phyloP scores from a whole-genome alignment of 768 basidiomycete genomes.

The Panellus pusillus region DNA sequence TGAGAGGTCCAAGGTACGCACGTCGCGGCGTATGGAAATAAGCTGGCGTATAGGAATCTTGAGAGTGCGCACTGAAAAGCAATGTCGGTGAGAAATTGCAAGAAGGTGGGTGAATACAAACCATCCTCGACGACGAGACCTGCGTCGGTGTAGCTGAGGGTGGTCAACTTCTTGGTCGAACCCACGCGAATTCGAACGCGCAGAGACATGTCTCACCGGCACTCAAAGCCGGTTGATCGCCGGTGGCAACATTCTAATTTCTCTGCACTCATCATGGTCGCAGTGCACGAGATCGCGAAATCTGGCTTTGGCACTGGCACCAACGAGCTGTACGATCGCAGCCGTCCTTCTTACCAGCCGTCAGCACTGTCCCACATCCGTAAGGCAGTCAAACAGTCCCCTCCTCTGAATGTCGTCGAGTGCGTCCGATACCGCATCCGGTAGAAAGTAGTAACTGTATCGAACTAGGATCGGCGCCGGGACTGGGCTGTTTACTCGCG shows the following conservation, averaged over 20 bases:
- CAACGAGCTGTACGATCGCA: conserved; percentile 79
- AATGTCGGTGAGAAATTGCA: not conserved
- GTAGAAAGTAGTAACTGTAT: conserved; percentile 1
- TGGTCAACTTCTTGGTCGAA: conserved; percentile 16
- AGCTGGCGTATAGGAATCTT: conserved; percentile 51
- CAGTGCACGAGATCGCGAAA: conserved; percentile 67
- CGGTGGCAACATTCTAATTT: too few relatives aligned
- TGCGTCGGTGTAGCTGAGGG: conserved; percentile 21
- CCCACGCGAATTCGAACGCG: conserved; percentile 14
- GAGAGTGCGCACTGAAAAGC: conserved; percentile 3
- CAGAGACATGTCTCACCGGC: not conserved
- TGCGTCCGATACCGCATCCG: conserved; percentile 31
- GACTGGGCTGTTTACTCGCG: conserved; percentile 87
- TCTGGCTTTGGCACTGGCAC: conserved; percentile 77
- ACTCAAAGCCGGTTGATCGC: too few relatives aligned
- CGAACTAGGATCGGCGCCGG: conserved; percentile 71
- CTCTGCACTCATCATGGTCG: not conserved
- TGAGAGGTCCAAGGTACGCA: conserved; percentile 44
- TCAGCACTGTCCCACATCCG: conserved; percentile 63
- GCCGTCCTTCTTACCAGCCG: conserved; percentile 80
- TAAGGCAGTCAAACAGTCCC: conserved; percentile 35
- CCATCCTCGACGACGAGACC: conserved; percentile 10
- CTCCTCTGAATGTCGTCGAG: conserved; percentile 68
- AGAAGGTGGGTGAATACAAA: not conserved
- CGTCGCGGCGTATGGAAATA: conserved; percentile 46